Conservation (phyloP, 208 protist genomes). For the Tritrichomonas foetus region DNA sequence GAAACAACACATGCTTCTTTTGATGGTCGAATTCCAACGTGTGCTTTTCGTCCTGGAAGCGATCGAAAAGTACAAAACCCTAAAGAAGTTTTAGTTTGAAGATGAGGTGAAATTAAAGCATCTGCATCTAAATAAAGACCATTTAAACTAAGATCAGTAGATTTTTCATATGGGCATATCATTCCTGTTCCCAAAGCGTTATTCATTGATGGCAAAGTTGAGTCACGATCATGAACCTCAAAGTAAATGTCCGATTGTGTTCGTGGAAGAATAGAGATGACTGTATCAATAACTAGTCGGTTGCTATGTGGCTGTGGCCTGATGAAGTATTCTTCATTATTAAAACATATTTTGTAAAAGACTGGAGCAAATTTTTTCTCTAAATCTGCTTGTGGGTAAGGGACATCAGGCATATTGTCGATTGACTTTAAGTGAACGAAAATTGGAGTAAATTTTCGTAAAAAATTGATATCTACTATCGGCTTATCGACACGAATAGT, state of each 20-base stretch:
- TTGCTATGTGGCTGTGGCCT: neutral
- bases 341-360: neutral
- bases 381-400: neutral
- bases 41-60: neutral
- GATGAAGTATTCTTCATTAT: neutral
- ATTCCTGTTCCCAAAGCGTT: neutral
- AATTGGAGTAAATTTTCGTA: neutral
- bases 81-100: neutral
- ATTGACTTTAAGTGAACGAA: neutral
- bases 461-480: neutral
- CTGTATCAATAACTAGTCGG: neutral
- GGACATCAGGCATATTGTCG: neutral
- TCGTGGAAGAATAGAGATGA: neutral
- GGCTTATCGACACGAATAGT: neutral
- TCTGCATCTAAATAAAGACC: neutral
- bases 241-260: neutral
- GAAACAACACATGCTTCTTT: neutral
- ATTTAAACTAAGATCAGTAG: neutral
- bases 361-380: neutral
- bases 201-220: neutral
- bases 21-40: neutral
- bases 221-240: neutral
- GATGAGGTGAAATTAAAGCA: neutral
- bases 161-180: neutral
- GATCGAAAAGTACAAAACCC: neutral